Evolutionary conservation across 1,139 yeast species (phyloP), one percentile per base, ranked within the genome.

Genomic region (Debaryomyces psychrophilus): DNA sequence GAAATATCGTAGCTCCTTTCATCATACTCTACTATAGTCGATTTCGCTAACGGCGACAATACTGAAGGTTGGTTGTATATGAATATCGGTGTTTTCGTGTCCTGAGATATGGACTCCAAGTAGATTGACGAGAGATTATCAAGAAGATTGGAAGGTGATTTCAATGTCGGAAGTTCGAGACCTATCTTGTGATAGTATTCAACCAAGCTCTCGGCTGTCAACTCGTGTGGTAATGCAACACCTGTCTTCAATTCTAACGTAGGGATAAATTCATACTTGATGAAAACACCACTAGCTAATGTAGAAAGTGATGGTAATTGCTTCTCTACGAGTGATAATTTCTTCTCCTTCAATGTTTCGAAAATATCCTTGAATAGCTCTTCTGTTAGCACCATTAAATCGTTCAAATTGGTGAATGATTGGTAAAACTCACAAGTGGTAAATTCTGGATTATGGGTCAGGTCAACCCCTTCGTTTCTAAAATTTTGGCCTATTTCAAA

Each of bases 371-470:
- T 51, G 42, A 90, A 74, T 50, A 90, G 53, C 1, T 69, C 69
- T 58, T 89, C 88, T 0, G 96, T 85, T 36, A 85, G 59, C 1
- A 51, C 50, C 76, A 90, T 85, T 49, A 92, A 70, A 41, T 87
- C 89, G 9, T 81, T 78, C 41, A 92, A 73, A 43, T 78, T 77
- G 4, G 92, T 85, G 58, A 81, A 90, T 1, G 93, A 81, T 65
- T 87, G 89, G 64, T 93, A 93, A 61, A 92, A 90, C 65, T 93
- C 99, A 69, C 97, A 90, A 9, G 93, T 83, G 12, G 96, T 85
- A 61, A 92, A 93, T 64, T 93, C 99, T 0, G 97, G 97, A 69
- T 93, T 93, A 63, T 93, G 99, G 1, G 97, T 89, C 47, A 85
- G 77, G 62, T 93, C 98, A 39, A 92, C 76, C 4, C 98, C 97